These are phyloP conservation scores for Cicer yamashitae DNA, from an alignment of 306 rosid species.

Conservation along the genomic window DNA sequence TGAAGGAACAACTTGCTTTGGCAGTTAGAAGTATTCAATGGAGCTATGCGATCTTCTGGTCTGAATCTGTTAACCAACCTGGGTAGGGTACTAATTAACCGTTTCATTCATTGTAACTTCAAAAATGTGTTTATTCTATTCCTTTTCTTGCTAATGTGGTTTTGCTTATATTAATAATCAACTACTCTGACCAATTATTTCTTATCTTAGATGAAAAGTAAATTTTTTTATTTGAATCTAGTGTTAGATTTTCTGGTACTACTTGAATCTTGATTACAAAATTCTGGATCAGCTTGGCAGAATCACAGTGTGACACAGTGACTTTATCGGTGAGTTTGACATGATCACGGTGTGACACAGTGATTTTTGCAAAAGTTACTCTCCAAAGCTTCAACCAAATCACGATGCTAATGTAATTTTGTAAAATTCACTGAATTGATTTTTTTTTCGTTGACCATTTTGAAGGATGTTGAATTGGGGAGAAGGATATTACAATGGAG, in stretches of 20 bases:
- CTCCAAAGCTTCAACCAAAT: too few species aligned
- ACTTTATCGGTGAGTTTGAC: background rate
- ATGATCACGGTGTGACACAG: background rate
- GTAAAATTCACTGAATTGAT: background rate
- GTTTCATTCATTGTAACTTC: conserved; percentile 3
- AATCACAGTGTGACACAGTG: too few species aligned
- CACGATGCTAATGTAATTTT: background rate
- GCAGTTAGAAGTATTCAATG: conserved; percentile 85
- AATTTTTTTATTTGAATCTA: background rate
- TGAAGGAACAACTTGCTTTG: conserved; percentile 75
- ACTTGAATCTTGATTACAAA: too few species aligned
- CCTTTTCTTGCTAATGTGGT: background rate
- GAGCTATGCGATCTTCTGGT: conserved; percentile 89
- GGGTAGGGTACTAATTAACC: conserved; percentile 59
- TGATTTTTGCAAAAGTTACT: too few species aligned
- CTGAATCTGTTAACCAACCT: conserved; percentile 61
- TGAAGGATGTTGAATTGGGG: conserved; percentile 78
- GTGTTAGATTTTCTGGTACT: conserved; percentile 21
- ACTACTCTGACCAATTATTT: conserved; percentile 14
- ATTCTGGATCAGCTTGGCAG: too few species aligned
- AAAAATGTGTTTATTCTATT: background rate
- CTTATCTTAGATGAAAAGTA: background rate
- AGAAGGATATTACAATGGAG: conserved; percentile 92
- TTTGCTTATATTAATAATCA: conserved; percentile 29
- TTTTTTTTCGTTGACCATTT: conserved; percentile 16